Evolutionary conservation across 169 alveolate species (phyloP).

Genomic region (Cryptosporidium felis): DNA sequence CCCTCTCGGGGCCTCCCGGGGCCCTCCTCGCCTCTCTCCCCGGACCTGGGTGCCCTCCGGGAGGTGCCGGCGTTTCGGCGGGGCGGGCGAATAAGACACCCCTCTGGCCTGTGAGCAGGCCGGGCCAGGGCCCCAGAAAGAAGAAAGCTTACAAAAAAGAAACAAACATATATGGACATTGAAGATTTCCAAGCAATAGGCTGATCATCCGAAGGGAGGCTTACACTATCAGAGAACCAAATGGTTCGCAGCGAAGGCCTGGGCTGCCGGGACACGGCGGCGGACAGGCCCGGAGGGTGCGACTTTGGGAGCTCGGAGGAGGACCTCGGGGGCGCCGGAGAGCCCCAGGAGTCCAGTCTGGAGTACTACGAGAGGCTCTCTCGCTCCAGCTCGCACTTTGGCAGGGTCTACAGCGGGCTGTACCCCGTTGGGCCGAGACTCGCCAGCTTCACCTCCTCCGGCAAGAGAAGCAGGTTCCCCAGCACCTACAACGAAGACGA

Average conservation of each 20-base stretch:
- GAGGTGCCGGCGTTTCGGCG: background rate
- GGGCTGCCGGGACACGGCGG: background rate
- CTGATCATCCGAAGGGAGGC: slow-evolving; percentile 22
- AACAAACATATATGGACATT: slow-evolving; percentile 14
- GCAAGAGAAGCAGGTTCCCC: slow-evolving; percentile 8
- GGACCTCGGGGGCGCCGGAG: background rate
- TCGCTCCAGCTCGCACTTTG: slow-evolving; percentile 47
- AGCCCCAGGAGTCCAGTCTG: slow-evolving; percentile 20
- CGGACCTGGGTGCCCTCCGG: too few species aligned
- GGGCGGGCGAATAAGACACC: slow-evolving; percentile 61
- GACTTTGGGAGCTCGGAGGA: background rate
- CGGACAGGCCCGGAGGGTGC: background rate
- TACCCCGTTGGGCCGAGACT: slow-evolving; percentile 60
- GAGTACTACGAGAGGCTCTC: slow-evolving; percentile 26
- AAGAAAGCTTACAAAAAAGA: background rate
- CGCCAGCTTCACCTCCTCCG: slow-evolving; percentile 34
- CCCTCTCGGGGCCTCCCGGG: background rate
- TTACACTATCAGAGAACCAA: slow-evolving; percentile 1
- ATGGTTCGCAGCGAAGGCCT: slow-evolving; percentile 55
- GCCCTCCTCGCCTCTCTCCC: background rate
- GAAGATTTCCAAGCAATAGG: background rate
- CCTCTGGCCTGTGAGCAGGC: slow-evolving; percentile 66
- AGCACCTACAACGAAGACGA: slow-evolving; percentile 61
- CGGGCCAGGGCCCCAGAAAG: slow-evolving; percentile 15
- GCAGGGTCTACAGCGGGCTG: slow-evolving; percentile 66